A percentile compares a stretch with the other conserved stretches of the same genome.
phyloP scores from a whole-genome alignment of 2,329 filamentous ascomycete species.

The Cryphonectria naterciae region DNA sequence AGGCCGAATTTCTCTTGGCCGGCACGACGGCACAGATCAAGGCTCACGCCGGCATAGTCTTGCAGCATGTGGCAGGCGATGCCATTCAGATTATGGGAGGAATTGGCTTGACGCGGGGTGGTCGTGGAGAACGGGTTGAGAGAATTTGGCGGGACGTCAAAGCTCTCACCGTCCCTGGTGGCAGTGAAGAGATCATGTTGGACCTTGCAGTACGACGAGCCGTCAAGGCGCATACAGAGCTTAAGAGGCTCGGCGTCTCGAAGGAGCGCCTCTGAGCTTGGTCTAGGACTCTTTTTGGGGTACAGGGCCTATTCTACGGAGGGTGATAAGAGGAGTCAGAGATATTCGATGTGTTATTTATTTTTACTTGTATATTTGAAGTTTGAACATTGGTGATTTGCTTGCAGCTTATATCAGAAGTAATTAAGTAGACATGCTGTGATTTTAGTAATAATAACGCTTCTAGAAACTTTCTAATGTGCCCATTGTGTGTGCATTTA shows the following conservation, averaged over 20 bases:
- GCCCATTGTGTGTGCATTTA: too few relatives aligned
- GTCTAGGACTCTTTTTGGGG: background rate
- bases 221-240: conserved; percentile 8
- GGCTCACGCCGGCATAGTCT: conserved; percentile 29
- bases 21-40: conserved; percentile 31
- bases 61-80: conserved; percentile 29
- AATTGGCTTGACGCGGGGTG: conserved; percentile 29
- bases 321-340: too few relatives aligned
- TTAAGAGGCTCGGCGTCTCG: background rate
- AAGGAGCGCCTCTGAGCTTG: conserved; percentile 1
- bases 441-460: too few relatives aligned
- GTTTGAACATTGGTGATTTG: too few relatives aligned
- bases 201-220: conserved; percentile 29
- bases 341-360: too few relatives aligned
- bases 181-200: conserved; percentile 31
- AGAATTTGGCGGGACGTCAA: conserved; percentile 30
- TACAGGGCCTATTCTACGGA: too few relatives aligned
- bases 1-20: conserved; percentile 36
- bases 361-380: too few relatives aligned
- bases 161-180: conserved; percentile 30
- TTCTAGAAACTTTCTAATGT: too few relatives aligned
- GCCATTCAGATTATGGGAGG: conserved; percentile 31
- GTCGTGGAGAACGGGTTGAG: conserved; percentile 31
- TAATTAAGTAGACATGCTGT: too few relatives aligned
- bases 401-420: too few relatives aligned